Evolutionary conservation across 1,284 basidiomycete species (phyloP).

Genomic region (Malassezia arunalokei): DNA sequence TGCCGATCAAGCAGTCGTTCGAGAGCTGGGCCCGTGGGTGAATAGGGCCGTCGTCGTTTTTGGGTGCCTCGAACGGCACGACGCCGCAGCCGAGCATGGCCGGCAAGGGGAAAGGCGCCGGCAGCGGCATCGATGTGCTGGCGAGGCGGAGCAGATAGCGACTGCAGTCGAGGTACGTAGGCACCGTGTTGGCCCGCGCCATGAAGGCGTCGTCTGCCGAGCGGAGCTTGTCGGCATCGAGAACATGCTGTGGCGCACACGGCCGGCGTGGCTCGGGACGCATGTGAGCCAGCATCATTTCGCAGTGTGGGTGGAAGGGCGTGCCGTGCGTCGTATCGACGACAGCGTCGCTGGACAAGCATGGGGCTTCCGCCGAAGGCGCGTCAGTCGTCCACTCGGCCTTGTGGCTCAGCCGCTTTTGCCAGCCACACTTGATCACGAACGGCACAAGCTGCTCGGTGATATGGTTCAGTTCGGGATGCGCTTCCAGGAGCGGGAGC

Average conservation of each 20-base stretch:
- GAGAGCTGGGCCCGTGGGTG: conserved; percentile 74
- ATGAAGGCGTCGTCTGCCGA: conserved; percentile 52
- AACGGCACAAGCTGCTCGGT: conserved; percentile 39
- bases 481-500: conserved; percentile 26
- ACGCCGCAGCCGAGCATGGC: conserved; percentile 46
- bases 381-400: conserved; percentile 25
- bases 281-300: conserved; percentile 8
- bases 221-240: conserved; percentile 13
- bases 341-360: not conserved
- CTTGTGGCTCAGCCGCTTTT: conserved; percentile 31
- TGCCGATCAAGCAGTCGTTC: conserved; percentile 67
- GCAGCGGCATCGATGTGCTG: conserved; percentile 2
- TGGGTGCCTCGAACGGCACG: conserved; percentile 1
- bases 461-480: conserved; percentile 33
- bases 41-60: conserved; percentile 38
- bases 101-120: conserved; percentile 17
- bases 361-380: not conserved
- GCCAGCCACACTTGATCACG: conserved; percentile 39
- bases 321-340: not conserved
- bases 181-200: conserved; percentile 69
- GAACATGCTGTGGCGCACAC: conserved; percentile 7
- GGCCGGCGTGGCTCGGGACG: conserved; percentile 9
- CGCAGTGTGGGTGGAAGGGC: conserved; percentile 11
- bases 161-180: conserved; percentile 70
- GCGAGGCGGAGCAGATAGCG: conserved; percentile 48